Evolutionary conservation across 2,329 filamentous ascomycete genomes (phyloP).

Genomic region (Fusarium pilosicola): DNA sequence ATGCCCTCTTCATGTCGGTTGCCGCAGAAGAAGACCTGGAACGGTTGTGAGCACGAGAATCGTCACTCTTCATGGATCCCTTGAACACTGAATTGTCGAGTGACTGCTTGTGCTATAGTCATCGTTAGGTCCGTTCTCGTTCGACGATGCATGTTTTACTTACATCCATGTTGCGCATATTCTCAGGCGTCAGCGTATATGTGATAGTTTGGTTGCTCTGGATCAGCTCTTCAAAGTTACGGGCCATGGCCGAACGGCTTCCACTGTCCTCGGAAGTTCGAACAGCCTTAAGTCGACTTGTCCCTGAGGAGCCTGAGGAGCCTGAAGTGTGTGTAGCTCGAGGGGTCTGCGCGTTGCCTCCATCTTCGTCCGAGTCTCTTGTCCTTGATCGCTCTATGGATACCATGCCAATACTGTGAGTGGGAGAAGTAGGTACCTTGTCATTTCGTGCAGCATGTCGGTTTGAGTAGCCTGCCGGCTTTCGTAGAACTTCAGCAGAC

Average conservation of each 20-base stretch:
- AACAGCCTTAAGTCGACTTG: slow-evolving; percentile 62
- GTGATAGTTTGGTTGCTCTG: slow-evolving; percentile 85
- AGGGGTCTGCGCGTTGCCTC: slow-evolving; percentile 38
- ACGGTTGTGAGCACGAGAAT: slow-evolving; percentile 53
- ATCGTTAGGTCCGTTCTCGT: slow-evolving; percentile 22
- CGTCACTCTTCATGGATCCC: slow-evolving; percentile 59
- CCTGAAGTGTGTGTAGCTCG: slow-evolving; percentile 59
- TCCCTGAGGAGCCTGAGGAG: slow-evolving; percentile 61
- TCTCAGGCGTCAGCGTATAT: slow-evolving; percentile 83
- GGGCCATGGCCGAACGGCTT: slow-evolving; percentile 65
- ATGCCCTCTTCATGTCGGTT: slow-evolving; percentile 49
- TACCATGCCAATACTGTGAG: slow-evolving; percentile 51
- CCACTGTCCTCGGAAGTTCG: slow-evolving; percentile 68
- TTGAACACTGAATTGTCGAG: slow-evolving; percentile 54
- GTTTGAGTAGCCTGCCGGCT: slow-evolving; percentile 40
- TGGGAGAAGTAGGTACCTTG: slow-evolving; percentile 39
- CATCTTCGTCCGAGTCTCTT: slow-evolving; percentile 51
- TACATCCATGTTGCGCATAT: slow-evolving; percentile 80
- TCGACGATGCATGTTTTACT: slow-evolving; percentile 44
- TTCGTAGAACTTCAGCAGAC: slow-evolving; percentile 48
- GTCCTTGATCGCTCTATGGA: slow-evolving; percentile 52
- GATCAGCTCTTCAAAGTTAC: slow-evolving; percentile 81
- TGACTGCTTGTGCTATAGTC: slow-evolving; percentile 55
- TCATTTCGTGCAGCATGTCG: slow-evolving; percentile 36
- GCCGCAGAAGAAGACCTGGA: slow-evolving; percentile 62